Conservation (phyloP, 129 eudicot species). For the Flaveria ramosissima region DNA sequence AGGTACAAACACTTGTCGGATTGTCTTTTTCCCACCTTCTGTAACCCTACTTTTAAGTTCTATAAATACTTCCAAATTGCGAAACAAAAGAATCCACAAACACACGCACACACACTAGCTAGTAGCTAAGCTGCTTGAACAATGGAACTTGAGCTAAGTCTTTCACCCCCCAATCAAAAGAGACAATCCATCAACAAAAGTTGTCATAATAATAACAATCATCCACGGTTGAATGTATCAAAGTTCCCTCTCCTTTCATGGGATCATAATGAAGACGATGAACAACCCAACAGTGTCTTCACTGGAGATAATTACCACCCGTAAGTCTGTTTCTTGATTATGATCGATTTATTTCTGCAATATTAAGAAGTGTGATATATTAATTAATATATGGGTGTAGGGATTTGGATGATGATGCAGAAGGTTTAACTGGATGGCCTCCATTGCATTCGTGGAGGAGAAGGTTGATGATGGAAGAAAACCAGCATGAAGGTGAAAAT, state of each 20-base stretch:
- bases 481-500: slow-evolving; percentile 17
- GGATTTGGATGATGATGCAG: slow-evolving; percentile 23
- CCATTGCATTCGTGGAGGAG: slow-evolving; percentile 37
- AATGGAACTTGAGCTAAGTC: slow-evolving; percentile 43
- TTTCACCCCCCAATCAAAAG: slow-evolving; percentile 38
- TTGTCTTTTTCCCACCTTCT: slow-evolving; percentile 7
- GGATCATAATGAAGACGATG: slow-evolving; percentile 25
- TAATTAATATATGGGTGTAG: slow-evolving; percentile 8
- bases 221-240: neutral
- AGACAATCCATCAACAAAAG: slow-evolving; percentile 26
- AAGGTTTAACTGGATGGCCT: slow-evolving; percentile 37
- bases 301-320: slow-evolving; percentile 10
- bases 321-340: slow-evolving; percentile 22
- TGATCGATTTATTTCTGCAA: neutral
- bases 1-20: slow-evolving; percentile 21
- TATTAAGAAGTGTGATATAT: no score
- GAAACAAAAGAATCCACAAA: slow-evolving; percentile 23
- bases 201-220: neutral
- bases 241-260: slow-evolving; percentile 30
- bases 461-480: slow-evolving; percentile 29
- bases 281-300: slow-evolving; percentile 6
- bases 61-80: slow-evolving; percentile 32
- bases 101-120: neutral
- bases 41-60: slow-evolving; percentile 21
- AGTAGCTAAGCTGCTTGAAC: neutral